Base-by-base conservation (phyloP, 495 filamentous ascomycete species). In the Hypoxylon rickii region DNA sequence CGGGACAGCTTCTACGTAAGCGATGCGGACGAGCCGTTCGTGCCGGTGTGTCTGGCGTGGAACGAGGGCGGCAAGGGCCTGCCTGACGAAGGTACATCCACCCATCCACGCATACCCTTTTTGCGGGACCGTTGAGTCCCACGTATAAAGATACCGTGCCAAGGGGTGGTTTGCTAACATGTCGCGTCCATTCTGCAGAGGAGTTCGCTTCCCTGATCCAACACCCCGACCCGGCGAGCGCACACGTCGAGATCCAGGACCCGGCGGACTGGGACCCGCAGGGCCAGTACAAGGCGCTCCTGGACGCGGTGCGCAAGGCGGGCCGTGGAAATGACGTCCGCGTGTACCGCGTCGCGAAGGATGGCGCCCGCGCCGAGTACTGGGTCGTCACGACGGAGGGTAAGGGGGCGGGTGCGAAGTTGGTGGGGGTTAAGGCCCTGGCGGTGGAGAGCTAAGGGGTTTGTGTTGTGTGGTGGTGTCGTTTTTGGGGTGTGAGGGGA, bases 11-110 rank as follows among this genome's bases (percentile, higher is more conserved):
- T 83, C 63, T 95, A 93, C 69, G 68, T 81, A 3, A 91, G 86
- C 46, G 91, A 96, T 51, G 80, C 88, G 4, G 91, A 96, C 71
- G 89, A 93, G 73, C 87, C 87, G 29, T 96, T 92, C 69, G 85
- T 86, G 66, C 81, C 84, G 1, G 89, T 96, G 3, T 79, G 75
- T 43, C 63, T 96, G 59, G 74, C 72, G 52, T 92, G 79, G 79
- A 74, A 78, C 36, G 84, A 82, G 33, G 65, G 51, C 31, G 75
- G 75, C 33, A 78, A 74, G 29, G 68, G 70, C 33, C 77, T 87
- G 68, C 86, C 86, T 31, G 83, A 82, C 67, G 74, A 85, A 67
- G 80, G 86, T 88, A 65, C 32, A 78, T 77, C 10, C 4, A 10
- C n/a, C n/a, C n/a, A n/a, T n/a, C 24, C 24, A 29, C 10, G 24